Evolutionary conservation across 176 grass and related monocot species (phyloP), one percentile per base, ranked within the genome.

Genomic region (Ensete glaucum): DNA sequence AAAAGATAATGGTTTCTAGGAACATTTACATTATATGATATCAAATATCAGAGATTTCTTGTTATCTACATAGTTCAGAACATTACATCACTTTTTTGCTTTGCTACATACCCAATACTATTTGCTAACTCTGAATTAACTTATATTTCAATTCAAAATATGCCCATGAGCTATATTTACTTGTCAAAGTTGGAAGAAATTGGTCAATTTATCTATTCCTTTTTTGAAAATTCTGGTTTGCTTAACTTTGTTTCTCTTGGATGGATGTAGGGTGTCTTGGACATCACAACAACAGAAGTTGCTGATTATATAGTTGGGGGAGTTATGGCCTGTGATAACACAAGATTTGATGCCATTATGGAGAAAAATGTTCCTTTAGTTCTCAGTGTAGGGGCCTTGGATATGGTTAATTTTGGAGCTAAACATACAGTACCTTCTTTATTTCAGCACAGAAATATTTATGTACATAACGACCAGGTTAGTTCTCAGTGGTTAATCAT

Each of bases 241-340:
- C 79, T 81, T 82, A 17, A 66, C 62, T 67, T 80, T 34, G 74
- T 80, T 63, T 59, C 43, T 71, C 66, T 79, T 86, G 50, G 17
- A 64, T 83, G 64, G 60, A 73, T 83, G 50, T 81, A 97, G 87
- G 94, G 88, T 59, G 86, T 93, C 11, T 69, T 97, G 76, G 94
- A 97, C 76, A 87, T 97, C 85, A 97, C 94, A 58, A 97, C 94
- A 54, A 97, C 94, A 72, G 94, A 97, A 76, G 87, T 97, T 85
- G 94, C 90, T 22, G 94, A 97, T 67, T 82, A 89, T 81, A 83
- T 97, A 82, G 90, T 97, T 78, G 94, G 90, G 0, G 94, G 90
- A 76, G 65, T 97, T 77, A 93, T 97, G 94, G 85, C 94, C 13
- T 97, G 90, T 77, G 86, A 93, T 74, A 77, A 78, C 49, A 88